Base-by-base conservation (phyloP, 176 grass and related monocot species). In the Zea luxurians region DNA sequence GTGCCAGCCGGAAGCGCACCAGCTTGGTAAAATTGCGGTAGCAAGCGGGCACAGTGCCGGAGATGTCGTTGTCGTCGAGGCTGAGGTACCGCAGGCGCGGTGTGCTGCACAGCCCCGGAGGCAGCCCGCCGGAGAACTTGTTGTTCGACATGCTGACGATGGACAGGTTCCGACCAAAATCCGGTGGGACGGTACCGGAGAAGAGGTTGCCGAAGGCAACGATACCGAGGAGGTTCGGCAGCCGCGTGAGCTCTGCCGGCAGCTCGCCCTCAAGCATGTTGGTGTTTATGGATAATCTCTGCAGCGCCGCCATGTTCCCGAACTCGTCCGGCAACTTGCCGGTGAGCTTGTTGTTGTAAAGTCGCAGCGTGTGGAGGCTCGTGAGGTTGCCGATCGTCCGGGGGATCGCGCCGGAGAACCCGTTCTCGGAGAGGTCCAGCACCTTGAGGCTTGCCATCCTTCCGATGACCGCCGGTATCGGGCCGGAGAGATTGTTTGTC, bases 201-300 rank as follows among this genome's bases (percentile, higher is more conserved):
- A 95, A 63, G 1, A 47, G 77, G 78, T 95, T 95, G 37, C 20
- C 44, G 60, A 87, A 89, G 40, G 90, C 83, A 5, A 76, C 42
- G 13, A 95, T 0, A 13, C 17, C 13, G 7, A 41, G 2, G 46
- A 97, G 84, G 45, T 80, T 82, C 4, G 82, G 87, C 48, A 97
- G 59, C 55, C 46, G 17, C 35, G 74, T 40, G 53, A 97, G 82
- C 48, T 71, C 71, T 2, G 68, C 38, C 12, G 93, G 90, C 54
- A 97, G 73, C 50, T 92, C 80, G 2, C 93, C 90, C 1, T 89
- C 84, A 37, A 97, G 78, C 57, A 79, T 64, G 85, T 97, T 97
- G 62, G 68, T 86, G 66, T 18, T 86, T 27, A 97, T 4, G 57
- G 79, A 78, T n/a, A 97, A 27, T 7, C 4, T 48, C 61, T 76